These are phyloP conservation scores for Nicotiana tomentosiformis DNA, from an alignment of 257 asterid species.

Conservation along the genomic window DNA sequence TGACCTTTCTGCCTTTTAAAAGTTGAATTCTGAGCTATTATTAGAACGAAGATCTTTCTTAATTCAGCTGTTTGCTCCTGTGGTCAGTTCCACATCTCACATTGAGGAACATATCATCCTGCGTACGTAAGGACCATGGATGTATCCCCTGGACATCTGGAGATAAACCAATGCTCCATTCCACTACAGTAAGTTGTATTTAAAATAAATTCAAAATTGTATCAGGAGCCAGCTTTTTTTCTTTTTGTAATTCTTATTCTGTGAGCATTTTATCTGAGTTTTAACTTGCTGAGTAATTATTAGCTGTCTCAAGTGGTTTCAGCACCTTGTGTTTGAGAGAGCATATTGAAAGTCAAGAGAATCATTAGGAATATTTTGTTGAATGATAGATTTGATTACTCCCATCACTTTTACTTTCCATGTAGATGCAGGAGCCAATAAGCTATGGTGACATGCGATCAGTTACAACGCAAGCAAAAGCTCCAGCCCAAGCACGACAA, in stretches of 20 bases:
- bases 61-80: background rate
- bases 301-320: background rate
- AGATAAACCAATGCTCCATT: constrained; percentile 9
- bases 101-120: constrained; percentile 16
- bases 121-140: constrained; percentile 14
- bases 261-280: background rate
- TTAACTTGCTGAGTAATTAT: background rate
- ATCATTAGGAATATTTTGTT: background rate
- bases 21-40: background rate
- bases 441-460: constrained; percentile 42
- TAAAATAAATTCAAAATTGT: background rate
- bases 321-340: background rate
- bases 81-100: constrained; percentile 19
- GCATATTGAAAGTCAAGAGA: background rate
- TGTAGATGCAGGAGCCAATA: constrained; percentile 39
- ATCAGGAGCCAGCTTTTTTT: background rate
- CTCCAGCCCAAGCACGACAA: constrained; percentile 49
- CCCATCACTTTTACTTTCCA: constrained; percentile 11
- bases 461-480: constrained; percentile 47
- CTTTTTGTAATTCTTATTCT: background rate
- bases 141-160: constrained; percentile 32
- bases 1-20: background rate
- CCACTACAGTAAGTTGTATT: constrained; percentile 22
- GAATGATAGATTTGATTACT: constrained; percentile 8
- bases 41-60: background rate